These are phyloP conservation scores for Aristolochia contorta DNA, from an alignment of 164 flowering plant species.

Conservation along the genomic window DNA sequence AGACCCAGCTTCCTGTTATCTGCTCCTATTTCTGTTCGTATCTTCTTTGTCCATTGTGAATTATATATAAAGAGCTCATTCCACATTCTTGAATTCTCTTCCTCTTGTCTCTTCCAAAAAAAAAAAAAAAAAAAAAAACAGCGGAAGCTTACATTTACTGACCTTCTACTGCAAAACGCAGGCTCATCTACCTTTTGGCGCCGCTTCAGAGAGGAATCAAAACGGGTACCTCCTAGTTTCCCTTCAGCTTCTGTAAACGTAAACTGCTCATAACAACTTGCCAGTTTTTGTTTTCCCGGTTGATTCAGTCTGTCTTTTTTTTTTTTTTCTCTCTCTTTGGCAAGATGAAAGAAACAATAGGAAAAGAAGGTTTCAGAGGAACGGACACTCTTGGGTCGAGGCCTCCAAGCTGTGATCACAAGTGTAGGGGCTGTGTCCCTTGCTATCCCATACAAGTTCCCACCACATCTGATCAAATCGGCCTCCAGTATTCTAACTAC, in stretches of 20 bases:
- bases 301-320: not conserved
- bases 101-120: not conserved
- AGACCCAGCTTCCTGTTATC: no score
- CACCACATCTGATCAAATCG: constrained; percentile 16
- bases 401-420: constrained; percentile 45
- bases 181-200: no score
- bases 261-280: not conserved
- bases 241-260: not conserved
- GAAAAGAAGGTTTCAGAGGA: not conserved
- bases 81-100: not conserved
- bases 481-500: constrained; percentile 39
- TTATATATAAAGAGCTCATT: not conserved
- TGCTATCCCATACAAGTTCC: no score
- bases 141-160: not conserved
- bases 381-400: constrained; percentile 5
- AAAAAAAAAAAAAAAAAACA: not conserved
- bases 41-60: not conserved
- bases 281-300: not conserved
- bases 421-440: constrained; percentile 41
- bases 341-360: not conserved
- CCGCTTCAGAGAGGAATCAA: not conserved
- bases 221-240: not conserved
- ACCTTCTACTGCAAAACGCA: not conserved
- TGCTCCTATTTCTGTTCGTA: not conserved
- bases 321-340: no score